These are phyloP conservation scores for Phytophthora podocarpi DNA, from an alignment of 352 stramenopile species.

Conservation along the genomic window DNA sequence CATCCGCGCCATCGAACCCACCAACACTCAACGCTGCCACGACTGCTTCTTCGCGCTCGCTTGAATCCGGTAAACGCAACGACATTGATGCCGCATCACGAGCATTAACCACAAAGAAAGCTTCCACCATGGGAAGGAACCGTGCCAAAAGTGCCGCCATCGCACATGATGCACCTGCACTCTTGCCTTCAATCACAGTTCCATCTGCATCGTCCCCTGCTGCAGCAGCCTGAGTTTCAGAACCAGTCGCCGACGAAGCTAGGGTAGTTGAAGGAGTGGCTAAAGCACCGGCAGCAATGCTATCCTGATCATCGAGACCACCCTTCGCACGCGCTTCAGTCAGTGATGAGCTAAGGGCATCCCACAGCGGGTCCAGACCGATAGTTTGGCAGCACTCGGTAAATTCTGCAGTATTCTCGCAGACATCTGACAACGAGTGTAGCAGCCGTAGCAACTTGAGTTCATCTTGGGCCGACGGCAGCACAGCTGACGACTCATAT, in stretches of 20 bases:
- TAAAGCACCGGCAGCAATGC: slow-evolving; percentile 8
- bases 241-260: slow-evolving; percentile 46
- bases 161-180: slow-evolving; percentile 83
- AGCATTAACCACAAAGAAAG: slow-evolving; percentile 98
- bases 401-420: slow-evolving; percentile 71
- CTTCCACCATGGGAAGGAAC: slow-evolving; percentile 98
- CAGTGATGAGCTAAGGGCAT: slow-evolving; percentile 72
- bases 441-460: slow-evolving; percentile 96
- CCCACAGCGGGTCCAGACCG: slow-evolving; percentile 75
- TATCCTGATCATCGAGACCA: slow-evolving; percentile 74
- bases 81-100: slow-evolving; percentile 84
- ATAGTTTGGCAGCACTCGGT: slow-evolving; percentile 74
- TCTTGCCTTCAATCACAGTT: slow-evolving; percentile 89
- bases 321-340: slow-evolving; percentile 76
- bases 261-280: background rate
- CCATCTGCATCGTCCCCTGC: slow-evolving; percentile 71
- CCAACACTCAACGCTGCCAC: slow-evolving; percentile 72
- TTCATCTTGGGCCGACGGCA: slow-evolving; percentile 86
- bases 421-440: slow-evolving; percentile 93
- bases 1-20: slow-evolving; percentile 56
- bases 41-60: slow-evolving; percentile 76
- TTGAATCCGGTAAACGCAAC: slow-evolving; percentile 71
- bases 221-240: slow-evolving; percentile 12
- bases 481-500: slow-evolving; percentile 81
- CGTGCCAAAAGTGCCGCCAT: slow-evolving; percentile 95